A percentile compares a stretch with the other conserved stretches of the same genome.
Evolutionary conservation across 768 basidiomycete species (phyloP).

Genomic region (Suillus paluster): DNA sequence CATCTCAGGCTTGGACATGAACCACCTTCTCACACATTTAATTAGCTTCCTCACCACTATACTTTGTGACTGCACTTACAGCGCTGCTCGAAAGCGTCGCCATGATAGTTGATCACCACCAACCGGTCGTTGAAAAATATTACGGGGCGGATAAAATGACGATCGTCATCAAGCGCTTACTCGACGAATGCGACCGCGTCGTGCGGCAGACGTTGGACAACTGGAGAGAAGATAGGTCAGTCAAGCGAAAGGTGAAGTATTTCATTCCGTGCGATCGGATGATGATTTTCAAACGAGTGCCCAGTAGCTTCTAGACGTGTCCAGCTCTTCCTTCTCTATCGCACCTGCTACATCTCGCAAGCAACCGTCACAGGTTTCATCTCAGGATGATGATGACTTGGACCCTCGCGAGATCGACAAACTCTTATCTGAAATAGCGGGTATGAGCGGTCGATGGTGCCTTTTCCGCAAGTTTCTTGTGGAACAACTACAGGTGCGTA

Average conservation of each 20-base stretch:
- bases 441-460: slow-evolving; percentile 91
- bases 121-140: slow-evolving; percentile 97
- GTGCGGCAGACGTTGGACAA: slow-evolving; percentile 73
- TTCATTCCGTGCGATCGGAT: not conserved
- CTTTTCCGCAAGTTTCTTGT: slow-evolving; percentile 87
- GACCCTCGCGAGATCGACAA: slow-evolving; percentile 94
- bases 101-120: slow-evolving; percentile 96
- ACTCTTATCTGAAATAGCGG: slow-evolving; percentile 83
- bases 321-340: slow-evolving; percentile 42
- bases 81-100: slow-evolving; percentile 95
- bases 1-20: not conserved
- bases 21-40: slow-evolving; percentile 15
- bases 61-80: slow-evolving; percentile 89
- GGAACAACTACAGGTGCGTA: slow-evolving; percentile 67
- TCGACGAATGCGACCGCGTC: slow-evolving; percentile 88
- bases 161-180: slow-evolving; percentile 70
- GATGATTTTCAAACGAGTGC: not conserved
- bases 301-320: slow-evolving; percentile 51
- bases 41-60: slow-evolving; percentile 93
- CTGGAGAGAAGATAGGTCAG: slow-evolving; percentile 91
- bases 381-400: slow-evolving; percentile 57
- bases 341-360: slow-evolving; percentile 37
- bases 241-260: slow-evolving; percentile 71
- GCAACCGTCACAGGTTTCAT: slow-evolving; percentile 31
- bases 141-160: slow-evolving; percentile 91